Base-by-base conservation (phyloP, 352 stramenopile species). In the Phytophthora rubi region DNA sequence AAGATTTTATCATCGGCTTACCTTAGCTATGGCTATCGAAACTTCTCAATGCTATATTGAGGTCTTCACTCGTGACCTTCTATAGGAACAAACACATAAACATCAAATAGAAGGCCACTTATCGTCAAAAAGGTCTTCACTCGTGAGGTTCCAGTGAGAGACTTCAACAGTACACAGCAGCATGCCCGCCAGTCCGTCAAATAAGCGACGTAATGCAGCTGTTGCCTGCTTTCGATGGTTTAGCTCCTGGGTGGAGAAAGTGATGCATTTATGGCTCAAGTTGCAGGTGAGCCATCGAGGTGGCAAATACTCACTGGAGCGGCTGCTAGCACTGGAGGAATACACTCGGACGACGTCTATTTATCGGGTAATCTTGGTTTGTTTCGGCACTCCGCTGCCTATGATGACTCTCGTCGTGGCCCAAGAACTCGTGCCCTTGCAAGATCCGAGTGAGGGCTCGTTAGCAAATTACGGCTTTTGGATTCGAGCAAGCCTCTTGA, bases 351-450 rank as follows among this genome's bases (percentile, higher is more conserved):
- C 39, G 3, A 49, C 47, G 12, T 52, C 58, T 4, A 7, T 35
- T n/a, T 30, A 26, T 26, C 58, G 45, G 15, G 58, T 52, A 18
- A 6, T 57, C 3, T 13, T 63, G 3, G 55, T 62, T 15, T 54
- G 48, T 37, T 15, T 63, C 2, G 30, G 15, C 33, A 63, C 56
- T 21, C 56, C 44, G 7, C n/a, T 63, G 16, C 56, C 56, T 2
- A 64, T 59, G 8, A 23, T 59, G 4, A 37, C 30, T 13, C 26
- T 59, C 21, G 15, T 49, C 5, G 16, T 65, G n/a, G 18, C 18
- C 6, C 51, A 65, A 28, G 63, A 70, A 52, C 32, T 65, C 13
- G 32, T 70, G 5, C 63, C 63, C 3, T 18, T 70, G 8, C 54
- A 65, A 18, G 28, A 64, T 26, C 63, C 55, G 10, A 37, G 12